These are phyloP conservation scores for Solanum aculeatissimum DNA, from an alignment of 305 asterid genomes.

Conservation along the genomic window DNA sequence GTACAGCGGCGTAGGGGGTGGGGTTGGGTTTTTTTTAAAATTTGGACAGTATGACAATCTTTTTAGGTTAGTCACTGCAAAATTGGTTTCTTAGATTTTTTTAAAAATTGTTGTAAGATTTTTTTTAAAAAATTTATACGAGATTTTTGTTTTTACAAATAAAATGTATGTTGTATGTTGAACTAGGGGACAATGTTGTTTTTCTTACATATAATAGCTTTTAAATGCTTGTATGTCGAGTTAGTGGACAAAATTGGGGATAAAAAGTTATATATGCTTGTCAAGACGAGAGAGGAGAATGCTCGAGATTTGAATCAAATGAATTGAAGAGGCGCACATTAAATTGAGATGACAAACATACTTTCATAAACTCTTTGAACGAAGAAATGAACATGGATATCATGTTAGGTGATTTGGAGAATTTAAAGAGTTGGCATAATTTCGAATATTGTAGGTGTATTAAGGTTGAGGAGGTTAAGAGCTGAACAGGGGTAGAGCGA, in stretches of 20 bases:
- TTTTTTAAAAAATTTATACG: not conserved
- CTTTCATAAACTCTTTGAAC: not conserved
- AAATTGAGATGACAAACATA: not conserved
- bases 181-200: not conserved
- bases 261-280: not conserved
- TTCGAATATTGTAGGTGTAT: not conserved
- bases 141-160: not conserved
- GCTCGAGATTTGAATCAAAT: not conserved
- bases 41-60: not conserved
- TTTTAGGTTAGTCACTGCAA: not conserved
- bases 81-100: not conserved
- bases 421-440: fast-evolving
- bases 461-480: not conserved
- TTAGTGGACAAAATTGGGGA: not conserved
- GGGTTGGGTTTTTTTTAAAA: not conserved
- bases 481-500: not conserved
- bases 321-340: not conserved
- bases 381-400: not conserved
- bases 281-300: not conserved
- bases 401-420: not conserved
- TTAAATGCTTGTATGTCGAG: not conserved
- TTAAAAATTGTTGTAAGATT: not conserved
- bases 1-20: not conserved
- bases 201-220: not conserved
- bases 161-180: not conserved